phyloP scores from a whole-genome alignment of 83 land plant species.

The Larix sibirica region DNA sequence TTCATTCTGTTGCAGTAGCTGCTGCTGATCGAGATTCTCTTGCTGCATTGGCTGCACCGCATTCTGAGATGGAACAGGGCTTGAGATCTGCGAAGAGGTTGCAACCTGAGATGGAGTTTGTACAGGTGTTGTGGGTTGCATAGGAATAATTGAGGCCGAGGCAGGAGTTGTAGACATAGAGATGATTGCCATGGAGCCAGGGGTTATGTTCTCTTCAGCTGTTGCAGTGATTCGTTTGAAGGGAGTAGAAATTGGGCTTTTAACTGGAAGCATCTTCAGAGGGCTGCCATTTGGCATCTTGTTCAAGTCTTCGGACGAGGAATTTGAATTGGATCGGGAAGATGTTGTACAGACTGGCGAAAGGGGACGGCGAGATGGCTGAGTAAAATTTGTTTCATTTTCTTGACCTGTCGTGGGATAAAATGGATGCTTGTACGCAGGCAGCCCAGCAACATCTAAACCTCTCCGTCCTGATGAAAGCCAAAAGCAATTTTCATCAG shows the following conservation, averaged over 20 bases:
- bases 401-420: slow-evolving; percentile 21
- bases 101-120: slow-evolving; percentile 32
- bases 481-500: background rate
- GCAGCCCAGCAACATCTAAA: slow-evolving; percentile 51
- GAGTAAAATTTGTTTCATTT: slow-evolving; percentile 19
- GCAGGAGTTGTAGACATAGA: slow-evolving; percentile 42
- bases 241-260: slow-evolving; percentile 17
- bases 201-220: slow-evolving; percentile 53
- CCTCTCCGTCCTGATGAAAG: slow-evolving; percentile 50
- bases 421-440: slow-evolving; percentile 34
- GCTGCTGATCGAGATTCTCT: background rate
- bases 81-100: background rate
- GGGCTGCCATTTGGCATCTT: slow-evolving; percentile 2
- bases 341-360: slow-evolving; percentile 48
- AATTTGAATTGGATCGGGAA: slow-evolving; percentile 29
- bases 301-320: slow-evolving; percentile 19
- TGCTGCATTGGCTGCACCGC: background rate
- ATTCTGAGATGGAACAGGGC: background rate
- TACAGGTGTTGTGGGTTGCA: slow-evolving; percentile 31
- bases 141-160: slow-evolving; percentile 37
- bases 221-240: slow-evolving; percentile 14
- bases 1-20: background rate
- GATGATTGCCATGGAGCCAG: slow-evolving; percentile 28
- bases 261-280: slow-evolving; percentile 17
- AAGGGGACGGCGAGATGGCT: slow-evolving; percentile 19